A percentile compares a stretch with the other conserved stretches of the same genome.
These are phyloP conservation scores for Ophiostoma himal-ulmi DNA, from an alignment of 2,329 filamentous ascomycete genomes.

Conservation along the genomic window DNA sequence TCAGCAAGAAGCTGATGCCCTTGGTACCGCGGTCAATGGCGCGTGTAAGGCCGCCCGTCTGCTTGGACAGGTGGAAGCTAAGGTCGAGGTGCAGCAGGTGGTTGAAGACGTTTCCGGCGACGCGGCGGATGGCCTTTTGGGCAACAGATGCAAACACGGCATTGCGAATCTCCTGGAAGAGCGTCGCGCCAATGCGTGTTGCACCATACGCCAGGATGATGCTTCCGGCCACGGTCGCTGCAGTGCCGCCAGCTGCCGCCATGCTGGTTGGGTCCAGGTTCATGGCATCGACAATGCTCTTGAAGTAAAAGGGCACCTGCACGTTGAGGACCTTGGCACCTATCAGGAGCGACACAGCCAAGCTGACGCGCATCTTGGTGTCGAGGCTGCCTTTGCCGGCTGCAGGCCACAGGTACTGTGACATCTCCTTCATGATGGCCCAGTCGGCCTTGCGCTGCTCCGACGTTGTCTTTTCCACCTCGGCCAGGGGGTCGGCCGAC, in stretches of 20 bases:
- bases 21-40: constrained; percentile 97
- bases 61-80: constrained; percentile 87
- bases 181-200: constrained; percentile 77
- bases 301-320: constrained; percentile 98
- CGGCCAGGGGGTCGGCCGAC: constrained; percentile 51
- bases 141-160: constrained; percentile 95
- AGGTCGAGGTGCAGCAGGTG: constrained; percentile 85
- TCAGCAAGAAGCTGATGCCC: constrained; percentile 93
- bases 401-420: constrained; percentile 92
- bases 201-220: constrained; percentile 92
- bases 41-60: constrained; percentile 88
- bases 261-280: constrained; percentile 80
- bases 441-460: constrained; percentile 96
- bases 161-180: constrained; percentile 92
- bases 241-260: constrained; percentile 66
- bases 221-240: constrained; percentile 78
- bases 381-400: constrained; percentile 70
- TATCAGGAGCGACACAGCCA: constrained; percentile 77
- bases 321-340: constrained; percentile 95
- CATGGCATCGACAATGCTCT: constrained; percentile 95
- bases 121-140: constrained; percentile 88
- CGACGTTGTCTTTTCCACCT: constrained; percentile 63
- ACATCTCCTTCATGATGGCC: constrained; percentile 99
- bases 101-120: constrained; percentile 87
- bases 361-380: constrained; percentile 75